A percentile compares a stretch with the other conserved stretches of the same genome.
phyloP scores from a whole-genome alignment of 2,329 filamentous ascomycete genomes.

The Chrysosporium keratinophilum region DNA sequence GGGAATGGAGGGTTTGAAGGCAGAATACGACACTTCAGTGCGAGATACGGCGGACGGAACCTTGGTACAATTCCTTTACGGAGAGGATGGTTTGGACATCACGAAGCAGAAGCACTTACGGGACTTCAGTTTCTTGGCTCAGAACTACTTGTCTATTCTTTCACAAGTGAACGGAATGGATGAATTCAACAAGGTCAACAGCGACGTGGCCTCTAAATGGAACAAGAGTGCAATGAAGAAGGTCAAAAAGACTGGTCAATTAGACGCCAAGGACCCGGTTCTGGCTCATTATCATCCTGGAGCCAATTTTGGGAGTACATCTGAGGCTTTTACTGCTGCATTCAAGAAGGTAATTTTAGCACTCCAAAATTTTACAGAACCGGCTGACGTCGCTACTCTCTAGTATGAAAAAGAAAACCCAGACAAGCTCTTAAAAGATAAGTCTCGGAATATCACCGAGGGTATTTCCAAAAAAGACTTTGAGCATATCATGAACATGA shows the following conservation, averaged over 20 bases:
- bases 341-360: conserved; percentile 47
- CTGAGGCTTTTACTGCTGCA: conserved; percentile 68
- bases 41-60: conserved; percentile 79
- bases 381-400: conserved; percentile 3
- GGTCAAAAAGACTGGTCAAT: conserved; percentile 60
- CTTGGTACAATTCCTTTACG: conserved; percentile 89
- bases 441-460: conserved; percentile 35
- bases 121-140: conserved; percentile 80
- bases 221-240: conserved; percentile 65
- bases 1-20: conserved; percentile 89
- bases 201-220: conserved; percentile 54
- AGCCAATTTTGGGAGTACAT: conserved; percentile 67
- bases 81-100: conserved; percentile 89
- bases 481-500: conserved; percentile 74
- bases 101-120: conserved; percentile 86
- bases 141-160: conserved; percentile 73
- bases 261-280: conserved; percentile 63
- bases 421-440: conserved; percentile 49
- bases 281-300: conserved; percentile 63
- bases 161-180: conserved; percentile 61
- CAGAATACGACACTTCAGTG: conserved; percentile 88
- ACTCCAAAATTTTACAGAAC: neutral
- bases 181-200: conserved; percentile 46
- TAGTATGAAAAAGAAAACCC: conserved; percentile 69
- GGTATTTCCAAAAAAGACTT: conserved; percentile 60